Percentiles rank a stretch among this genome's conserved stretches.
Evolutionary conservation across 208 protist genomes (phyloP).

Genomic region (Strigomonas culicis): DNA sequence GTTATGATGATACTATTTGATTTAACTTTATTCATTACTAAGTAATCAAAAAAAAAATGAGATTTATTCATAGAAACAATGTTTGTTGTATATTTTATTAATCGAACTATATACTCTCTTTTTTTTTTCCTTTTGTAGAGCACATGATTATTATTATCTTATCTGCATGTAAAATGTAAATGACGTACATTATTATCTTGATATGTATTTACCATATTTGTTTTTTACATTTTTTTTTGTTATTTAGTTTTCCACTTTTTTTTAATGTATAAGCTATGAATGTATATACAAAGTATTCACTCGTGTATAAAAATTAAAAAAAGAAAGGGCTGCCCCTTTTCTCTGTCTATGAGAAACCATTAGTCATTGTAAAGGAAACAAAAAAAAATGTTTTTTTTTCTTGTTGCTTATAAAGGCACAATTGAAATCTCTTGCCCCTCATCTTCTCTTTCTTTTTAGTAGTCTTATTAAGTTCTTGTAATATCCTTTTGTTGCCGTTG

Average conservation of each 20-base stretch:
- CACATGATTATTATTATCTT: too few species aligned
- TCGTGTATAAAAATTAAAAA: neutral
- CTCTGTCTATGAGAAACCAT: neutral
- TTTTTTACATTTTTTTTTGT: neutral
- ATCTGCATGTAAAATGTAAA: too few species aligned
- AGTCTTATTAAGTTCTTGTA: too few species aligned
- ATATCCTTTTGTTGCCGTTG: too few species aligned
- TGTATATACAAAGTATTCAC: slow-evolving; percentile 5
- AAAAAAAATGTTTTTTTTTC: too few species aligned
- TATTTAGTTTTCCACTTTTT: neutral
- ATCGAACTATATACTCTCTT: too few species aligned
- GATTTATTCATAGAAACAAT: too few species aligned
- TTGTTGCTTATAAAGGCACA: too few species aligned
- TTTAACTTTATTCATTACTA: neutral
- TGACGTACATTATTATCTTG: too few species aligned
- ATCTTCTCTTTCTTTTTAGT: neutral
- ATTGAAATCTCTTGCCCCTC: neutral
- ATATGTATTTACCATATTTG: neutral
- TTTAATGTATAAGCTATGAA: neutral
- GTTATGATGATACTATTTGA: neutral
- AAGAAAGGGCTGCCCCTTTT: too few species aligned
- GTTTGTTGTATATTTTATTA: too few species aligned
- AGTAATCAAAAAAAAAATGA: slow-evolving; percentile 2
- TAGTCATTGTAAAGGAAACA: neutral
- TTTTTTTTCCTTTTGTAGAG: slow-evolving; percentile 10